phyloP scores from a whole-genome alignment of 208 protist genomes.

The Tetramitus jugosus region DNA sequence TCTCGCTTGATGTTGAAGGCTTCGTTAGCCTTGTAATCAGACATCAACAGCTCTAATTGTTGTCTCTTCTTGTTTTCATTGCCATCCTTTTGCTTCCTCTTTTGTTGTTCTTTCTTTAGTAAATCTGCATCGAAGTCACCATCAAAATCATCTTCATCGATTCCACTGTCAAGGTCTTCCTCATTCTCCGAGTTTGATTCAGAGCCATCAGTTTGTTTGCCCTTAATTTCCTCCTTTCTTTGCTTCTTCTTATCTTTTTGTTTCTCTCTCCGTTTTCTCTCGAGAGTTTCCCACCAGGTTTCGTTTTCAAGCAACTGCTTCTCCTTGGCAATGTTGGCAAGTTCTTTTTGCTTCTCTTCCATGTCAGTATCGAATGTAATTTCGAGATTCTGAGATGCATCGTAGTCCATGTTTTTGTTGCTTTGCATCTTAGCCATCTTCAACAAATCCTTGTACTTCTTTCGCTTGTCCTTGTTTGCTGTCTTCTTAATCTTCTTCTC shows the following conservation, averaged over 20 bases:
- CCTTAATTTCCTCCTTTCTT: background rate
- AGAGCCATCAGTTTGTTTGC: background rate
- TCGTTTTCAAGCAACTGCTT: background rate
- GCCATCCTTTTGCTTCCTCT: background rate
- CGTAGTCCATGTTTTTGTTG: background rate
- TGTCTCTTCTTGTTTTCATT: conserved; percentile 2
- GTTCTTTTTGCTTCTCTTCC: background rate
- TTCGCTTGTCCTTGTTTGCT: background rate
- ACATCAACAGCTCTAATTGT: background rate
- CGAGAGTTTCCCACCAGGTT: conserved; percentile 8
- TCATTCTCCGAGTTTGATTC: background rate
- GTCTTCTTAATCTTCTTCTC: background rate
- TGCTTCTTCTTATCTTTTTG: background rate
- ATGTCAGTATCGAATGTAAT: background rate
- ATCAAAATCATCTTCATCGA: conserved; percentile 1
- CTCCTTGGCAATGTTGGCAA: background rate
- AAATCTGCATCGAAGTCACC: background rate
- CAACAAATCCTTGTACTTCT: background rate
- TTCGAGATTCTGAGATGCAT: background rate
- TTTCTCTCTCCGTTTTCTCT: conserved; percentile 12
- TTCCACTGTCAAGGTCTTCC: background rate
- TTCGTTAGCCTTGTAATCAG: background rate
- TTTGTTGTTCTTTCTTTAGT: too few relatives aligned
- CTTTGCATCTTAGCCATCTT: background rate
- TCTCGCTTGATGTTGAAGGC: background rate